phyloP scores from a whole-genome alignment of 106 monocot species.

The Acorus gramineus region DNA sequence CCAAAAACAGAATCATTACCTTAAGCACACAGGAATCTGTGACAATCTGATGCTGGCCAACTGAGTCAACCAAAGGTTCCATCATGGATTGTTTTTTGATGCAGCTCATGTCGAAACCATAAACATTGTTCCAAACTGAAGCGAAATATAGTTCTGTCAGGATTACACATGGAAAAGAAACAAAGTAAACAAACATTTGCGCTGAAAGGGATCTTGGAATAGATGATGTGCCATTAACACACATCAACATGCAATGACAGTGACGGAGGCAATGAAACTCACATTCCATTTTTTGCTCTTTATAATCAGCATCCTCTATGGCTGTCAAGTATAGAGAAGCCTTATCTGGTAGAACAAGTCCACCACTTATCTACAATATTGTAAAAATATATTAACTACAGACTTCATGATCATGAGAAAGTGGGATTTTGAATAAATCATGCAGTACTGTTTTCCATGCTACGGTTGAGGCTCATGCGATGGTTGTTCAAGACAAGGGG shows the following conservation, averaged over 20 bases:
- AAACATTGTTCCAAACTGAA: slow-evolving; percentile 88
- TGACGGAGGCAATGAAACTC: background rate
- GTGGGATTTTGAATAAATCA: too few species aligned
- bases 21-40: slow-evolving; percentile 74
- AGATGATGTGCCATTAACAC: background rate
- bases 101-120: slow-evolving; percentile 97
- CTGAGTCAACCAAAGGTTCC: slow-evolving; percentile 90
- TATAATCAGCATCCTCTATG: slow-evolving; percentile 94
- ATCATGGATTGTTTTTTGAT: slow-evolving; percentile 84
- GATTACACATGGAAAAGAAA: background rate
- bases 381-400: background rate
- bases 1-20: slow-evolving; percentile 18
- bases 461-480: too few species aligned
- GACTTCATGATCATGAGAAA: too few species aligned
- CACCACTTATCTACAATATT: slow-evolving; percentile 49
- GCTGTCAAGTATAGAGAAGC: slow-evolving; percentile 80
- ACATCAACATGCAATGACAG: background rate
- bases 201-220: background rate
- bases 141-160: background rate
- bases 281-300: slow-evolving; percentile 96
- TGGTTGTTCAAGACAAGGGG: too few species aligned
- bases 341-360: slow-evolving; percentile 77
- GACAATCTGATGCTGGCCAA: slow-evolving; percentile 83
- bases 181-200: background rate
- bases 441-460: too few species aligned